Conservation (phyloP, 2,329 filamentous ascomycete species). For the Colletotrichum higginsianum region DNA sequence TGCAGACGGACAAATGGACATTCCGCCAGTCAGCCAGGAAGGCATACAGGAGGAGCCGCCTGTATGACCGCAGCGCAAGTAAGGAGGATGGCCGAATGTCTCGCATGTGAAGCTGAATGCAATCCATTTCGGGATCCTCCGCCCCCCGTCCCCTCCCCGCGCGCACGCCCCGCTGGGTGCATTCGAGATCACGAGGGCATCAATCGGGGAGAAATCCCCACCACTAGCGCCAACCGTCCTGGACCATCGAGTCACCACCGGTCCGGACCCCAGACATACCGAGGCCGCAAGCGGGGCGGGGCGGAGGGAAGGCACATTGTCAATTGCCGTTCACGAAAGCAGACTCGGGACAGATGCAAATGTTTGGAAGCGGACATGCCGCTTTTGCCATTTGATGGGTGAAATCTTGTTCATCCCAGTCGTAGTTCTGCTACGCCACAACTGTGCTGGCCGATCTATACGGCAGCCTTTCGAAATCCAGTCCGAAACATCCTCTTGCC, state of each 20-base stretch:
- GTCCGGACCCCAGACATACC: background rate
- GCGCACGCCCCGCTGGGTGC: conserved; percentile 27
- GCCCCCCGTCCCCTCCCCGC: background rate
- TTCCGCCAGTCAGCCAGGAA: background rate
- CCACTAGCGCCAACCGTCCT: conserved; percentile 32
- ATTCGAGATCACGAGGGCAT: conserved; percentile 36
- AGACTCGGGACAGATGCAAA: background rate
- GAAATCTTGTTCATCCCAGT: background rate
- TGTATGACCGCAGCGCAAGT: background rate
- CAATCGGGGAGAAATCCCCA: background rate
- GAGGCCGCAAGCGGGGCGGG: conserved; percentile 25
- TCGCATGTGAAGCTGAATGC: conserved; percentile 42
- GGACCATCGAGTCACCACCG: conserved; percentile 1
- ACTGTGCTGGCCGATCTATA: conserved; percentile 19
- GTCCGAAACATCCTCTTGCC: conserved; percentile 22
- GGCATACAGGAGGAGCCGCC: background rate
- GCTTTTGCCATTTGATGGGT: conserved; percentile 22
- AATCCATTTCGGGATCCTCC: background rate
- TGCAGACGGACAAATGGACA: background rate
- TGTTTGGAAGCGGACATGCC: conserved; percentile 29
- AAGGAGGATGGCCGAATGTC: conserved; percentile 30
- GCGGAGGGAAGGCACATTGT: background rate
- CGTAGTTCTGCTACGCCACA: conserved; percentile 31
- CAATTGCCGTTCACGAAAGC: conserved; percentile 21
- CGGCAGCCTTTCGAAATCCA: conserved; percentile 5